Conservation (phyloP, 495 filamentous ascomycete genomes). For the Penicillium macrosclerotiorum region DNA sequence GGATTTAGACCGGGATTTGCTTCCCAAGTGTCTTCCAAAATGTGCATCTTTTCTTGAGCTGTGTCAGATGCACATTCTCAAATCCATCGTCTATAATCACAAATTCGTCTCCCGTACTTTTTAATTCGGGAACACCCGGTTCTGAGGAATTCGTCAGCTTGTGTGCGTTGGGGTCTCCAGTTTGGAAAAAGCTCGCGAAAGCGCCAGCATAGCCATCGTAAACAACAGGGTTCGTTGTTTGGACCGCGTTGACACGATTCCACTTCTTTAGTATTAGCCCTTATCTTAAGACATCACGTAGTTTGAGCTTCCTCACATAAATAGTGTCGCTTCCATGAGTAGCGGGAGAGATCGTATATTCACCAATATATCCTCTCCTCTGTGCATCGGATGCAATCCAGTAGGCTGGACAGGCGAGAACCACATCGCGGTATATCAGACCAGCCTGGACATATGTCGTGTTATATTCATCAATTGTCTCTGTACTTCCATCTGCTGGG, state of each 20-base stretch:
- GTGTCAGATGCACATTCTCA: conserved; percentile 29
- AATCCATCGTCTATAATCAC: conserved; percentile 47
- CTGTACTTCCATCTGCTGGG: conserved; percentile 39
- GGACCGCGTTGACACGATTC: conserved; percentile 55
- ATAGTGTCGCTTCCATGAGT: conserved; percentile 58
- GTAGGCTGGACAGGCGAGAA: conserved; percentile 59
- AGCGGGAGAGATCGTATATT: conserved; percentile 59
- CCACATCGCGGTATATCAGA: conserved; percentile 54
- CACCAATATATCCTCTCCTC: conserved; percentile 49
- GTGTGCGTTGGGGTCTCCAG: conserved; percentile 56
- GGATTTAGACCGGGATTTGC: conserved; percentile 33
- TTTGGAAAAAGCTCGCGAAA: conserved; percentile 58
- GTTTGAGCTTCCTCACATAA: conserved; percentile 38
- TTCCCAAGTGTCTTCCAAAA: conserved; percentile 52
- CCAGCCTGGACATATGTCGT: conserved; percentile 48
- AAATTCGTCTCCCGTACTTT: conserved; percentile 44
- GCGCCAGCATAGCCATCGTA: conserved; percentile 60
- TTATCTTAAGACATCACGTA: background rate
- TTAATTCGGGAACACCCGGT: conserved; percentile 44
- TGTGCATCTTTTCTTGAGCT: conserved; percentile 48
- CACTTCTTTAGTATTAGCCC: conserved; percentile 39
- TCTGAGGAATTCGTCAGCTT: conserved; percentile 50
- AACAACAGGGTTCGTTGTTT: conserved; percentile 48
- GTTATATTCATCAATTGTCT: conserved; percentile 45
- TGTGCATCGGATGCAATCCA: conserved; percentile 51